Evolutionary conservation across 2,329 filamentous ascomycete species (phyloP).

Genomic region (Lomentospora prolificans): DNA sequence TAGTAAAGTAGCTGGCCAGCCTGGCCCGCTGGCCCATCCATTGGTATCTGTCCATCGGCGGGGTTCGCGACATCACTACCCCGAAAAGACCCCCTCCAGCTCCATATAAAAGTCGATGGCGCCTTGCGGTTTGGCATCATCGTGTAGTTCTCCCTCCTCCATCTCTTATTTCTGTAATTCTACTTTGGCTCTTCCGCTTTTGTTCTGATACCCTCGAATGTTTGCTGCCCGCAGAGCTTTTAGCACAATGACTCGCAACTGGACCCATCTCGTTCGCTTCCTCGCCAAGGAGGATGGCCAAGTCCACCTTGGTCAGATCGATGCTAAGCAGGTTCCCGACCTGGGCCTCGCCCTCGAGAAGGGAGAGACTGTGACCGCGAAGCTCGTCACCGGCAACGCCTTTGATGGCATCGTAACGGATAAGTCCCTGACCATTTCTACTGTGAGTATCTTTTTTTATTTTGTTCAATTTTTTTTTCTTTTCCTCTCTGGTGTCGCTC

Average conservation of each 20-base stretch:
- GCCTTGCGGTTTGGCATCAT: too few relatives aligned
- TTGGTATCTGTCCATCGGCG: too few relatives aligned
- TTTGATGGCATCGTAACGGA: slow-evolving; percentile 25
- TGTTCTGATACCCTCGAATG: too few relatives aligned
- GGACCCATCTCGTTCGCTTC: slow-evolving; percentile 31
- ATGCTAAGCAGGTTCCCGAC: slow-evolving; percentile 21
- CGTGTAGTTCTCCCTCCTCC: not conserved
- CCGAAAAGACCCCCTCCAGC: too few relatives aligned
- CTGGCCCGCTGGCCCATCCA: too few relatives aligned
- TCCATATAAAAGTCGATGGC: too few relatives aligned
- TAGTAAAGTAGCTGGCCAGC: too few relatives aligned
- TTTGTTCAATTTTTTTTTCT: not conserved
- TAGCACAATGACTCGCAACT: slow-evolving; percentile 16
- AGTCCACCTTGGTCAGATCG: slow-evolving; percentile 28
- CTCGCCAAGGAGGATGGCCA: slow-evolving; percentile 29
- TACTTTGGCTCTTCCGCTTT: too few relatives aligned
- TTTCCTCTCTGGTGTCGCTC: not conserved
- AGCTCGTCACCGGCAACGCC: slow-evolving; percentile 22
- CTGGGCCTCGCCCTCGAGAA: slow-evolving; percentile 23
- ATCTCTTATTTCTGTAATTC: not conserved
- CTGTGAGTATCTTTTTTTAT: slow-evolving; percentile 12
- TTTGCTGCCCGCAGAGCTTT: not conserved
- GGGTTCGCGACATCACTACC: too few relatives aligned
- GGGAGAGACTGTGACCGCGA: slow-evolving; percentile 22
- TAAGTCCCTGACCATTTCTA: slow-evolving; percentile 17